phyloP scores from a whole-genome alignment of 352 stramenopile species.

The Halophytophthora polymorphica region DNA sequence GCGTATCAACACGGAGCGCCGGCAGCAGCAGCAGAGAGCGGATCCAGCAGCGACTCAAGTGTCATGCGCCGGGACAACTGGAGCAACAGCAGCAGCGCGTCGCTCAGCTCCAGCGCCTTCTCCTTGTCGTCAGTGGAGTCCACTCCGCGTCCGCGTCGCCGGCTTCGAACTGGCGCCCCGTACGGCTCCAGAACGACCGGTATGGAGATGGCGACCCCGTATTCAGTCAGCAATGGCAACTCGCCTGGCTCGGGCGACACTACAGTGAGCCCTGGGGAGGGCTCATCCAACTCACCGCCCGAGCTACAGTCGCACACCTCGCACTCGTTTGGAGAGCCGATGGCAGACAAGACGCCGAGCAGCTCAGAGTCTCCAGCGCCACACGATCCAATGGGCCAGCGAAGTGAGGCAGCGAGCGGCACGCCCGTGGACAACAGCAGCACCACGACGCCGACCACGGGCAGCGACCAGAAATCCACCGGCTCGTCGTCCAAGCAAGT shows the following conservation, averaged over 20 bases:
- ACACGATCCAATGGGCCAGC: background rate
- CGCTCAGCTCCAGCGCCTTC: constrained; percentile 30
- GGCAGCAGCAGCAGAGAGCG: constrained; percentile 11
- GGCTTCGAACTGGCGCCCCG: constrained; percentile 12
- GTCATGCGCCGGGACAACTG: constrained; percentile 18
- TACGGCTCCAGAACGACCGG: constrained; percentile 23
- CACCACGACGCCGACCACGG: constrained; percentile 40
- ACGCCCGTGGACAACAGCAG: constrained; percentile 27
- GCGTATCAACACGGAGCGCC: constrained; percentile 4
- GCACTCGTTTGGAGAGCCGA: background rate
- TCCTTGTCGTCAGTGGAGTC: constrained; percentile 30
- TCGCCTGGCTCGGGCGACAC: constrained; percentile 2
- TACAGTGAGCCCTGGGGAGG: background rate
- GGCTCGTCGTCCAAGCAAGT: constrained; percentile 46
- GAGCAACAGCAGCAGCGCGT: constrained; percentile 16
- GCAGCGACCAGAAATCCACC: constrained; percentile 44
- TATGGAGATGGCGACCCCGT: constrained; percentile 28
- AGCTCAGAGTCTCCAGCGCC: background rate
- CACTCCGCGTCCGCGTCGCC: constrained; percentile 6
- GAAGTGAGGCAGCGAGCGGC: constrained; percentile 3
- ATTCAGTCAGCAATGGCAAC: constrained; percentile 12
- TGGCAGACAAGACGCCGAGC: background rate
- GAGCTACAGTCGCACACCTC: constrained; percentile 2
- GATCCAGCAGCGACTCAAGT: constrained; percentile 17
- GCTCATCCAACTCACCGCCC: background rate